These are phyloP conservation scores for Lonicera japonica DNA, from an alignment of 129 eudicot genomes.

Conservation along the genomic window DNA sequence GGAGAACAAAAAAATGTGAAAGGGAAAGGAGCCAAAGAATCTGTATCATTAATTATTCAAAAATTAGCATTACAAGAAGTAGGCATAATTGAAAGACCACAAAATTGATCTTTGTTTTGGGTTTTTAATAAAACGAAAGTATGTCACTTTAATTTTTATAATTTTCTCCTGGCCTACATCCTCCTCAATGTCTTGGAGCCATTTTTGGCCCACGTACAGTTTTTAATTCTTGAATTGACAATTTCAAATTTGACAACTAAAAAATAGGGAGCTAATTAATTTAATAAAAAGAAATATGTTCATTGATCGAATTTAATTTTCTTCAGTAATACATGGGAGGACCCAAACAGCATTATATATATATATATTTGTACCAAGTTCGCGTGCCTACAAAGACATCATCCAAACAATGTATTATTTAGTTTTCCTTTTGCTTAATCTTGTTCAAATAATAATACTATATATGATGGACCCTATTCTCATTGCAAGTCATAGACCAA, in stretches of 20 bases:
- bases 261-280: not conserved
- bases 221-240: not conserved
- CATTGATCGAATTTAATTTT: not conserved
- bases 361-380: not conserved
- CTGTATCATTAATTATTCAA: not conserved
- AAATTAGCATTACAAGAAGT: not conserved
- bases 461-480: not conserved
- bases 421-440: not conserved
- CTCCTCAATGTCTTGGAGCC: not conserved
- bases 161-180: not conserved
- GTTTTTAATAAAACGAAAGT: not conserved
- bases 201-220: not conserved
- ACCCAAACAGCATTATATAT: not conserved
- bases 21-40: not conserved
- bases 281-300: not conserved
- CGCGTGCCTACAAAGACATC: conserved; percentile 9
- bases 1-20: not conserved
- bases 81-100: not conserved
- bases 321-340: not conserved
- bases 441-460: not conserved
- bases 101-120: not conserved
- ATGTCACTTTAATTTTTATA: conserved; percentile 1
- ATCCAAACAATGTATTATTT: conserved; percentile 3
- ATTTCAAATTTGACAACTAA: conserved; percentile 7
- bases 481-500: too few relatives aligned